Evolutionary conservation across 352 stramenopile species (phyloP).

Genomic region (Globisporangium recalcitrans): DNA sequence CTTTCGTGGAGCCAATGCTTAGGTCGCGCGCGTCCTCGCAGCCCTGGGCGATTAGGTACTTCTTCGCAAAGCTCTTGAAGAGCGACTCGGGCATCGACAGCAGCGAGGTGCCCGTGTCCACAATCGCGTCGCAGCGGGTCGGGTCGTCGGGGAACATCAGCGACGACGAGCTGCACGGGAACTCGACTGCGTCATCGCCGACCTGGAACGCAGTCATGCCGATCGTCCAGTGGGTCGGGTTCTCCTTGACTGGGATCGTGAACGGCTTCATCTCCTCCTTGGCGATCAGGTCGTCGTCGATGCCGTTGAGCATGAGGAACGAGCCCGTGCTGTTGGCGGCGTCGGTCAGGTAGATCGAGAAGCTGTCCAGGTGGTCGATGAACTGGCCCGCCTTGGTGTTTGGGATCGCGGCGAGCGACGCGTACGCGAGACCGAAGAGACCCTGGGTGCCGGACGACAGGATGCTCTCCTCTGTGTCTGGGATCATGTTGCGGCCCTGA

Average conservation of each 20-base stretch:
- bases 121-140: slow-evolving; percentile 35
- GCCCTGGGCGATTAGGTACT: slow-evolving; percentile 32
- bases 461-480: slow-evolving; percentile 24
- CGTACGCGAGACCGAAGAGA: slow-evolving; percentile 61
- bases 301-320: slow-evolving; percentile 63
- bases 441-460: slow-evolving; percentile 45
- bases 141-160: not conserved
- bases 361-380: slow-evolving; percentile 52
- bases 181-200: slow-evolving; percentile 29
- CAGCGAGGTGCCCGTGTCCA: slow-evolving; percentile 58
- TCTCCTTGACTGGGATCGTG: slow-evolving; percentile 34
- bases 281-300: slow-evolving; percentile 49
- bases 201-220: slow-evolving; percentile 55
- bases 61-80: slow-evolving; percentile 18
- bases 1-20: slow-evolving; percentile 2
- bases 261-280: slow-evolving; percentile 36
- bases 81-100: slow-evolving; percentile 42
- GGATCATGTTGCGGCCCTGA: slow-evolving; percentile 42
- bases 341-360: slow-evolving; percentile 63
- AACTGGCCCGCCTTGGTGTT: slow-evolving; percentile 36
- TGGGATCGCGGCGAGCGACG: slow-evolving; percentile 35
- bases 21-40: slow-evolving; percentile 22
- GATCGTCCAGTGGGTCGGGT: slow-evolving; percentile 55
- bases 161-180: slow-evolving; percentile 32
- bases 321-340: slow-evolving; percentile 37